Evolutionary conservation across 371 early-diverging fungal species (phyloP), one percentile per base, ranked within the genome.

Genomic region (Rhizopus sp.): DNA sequence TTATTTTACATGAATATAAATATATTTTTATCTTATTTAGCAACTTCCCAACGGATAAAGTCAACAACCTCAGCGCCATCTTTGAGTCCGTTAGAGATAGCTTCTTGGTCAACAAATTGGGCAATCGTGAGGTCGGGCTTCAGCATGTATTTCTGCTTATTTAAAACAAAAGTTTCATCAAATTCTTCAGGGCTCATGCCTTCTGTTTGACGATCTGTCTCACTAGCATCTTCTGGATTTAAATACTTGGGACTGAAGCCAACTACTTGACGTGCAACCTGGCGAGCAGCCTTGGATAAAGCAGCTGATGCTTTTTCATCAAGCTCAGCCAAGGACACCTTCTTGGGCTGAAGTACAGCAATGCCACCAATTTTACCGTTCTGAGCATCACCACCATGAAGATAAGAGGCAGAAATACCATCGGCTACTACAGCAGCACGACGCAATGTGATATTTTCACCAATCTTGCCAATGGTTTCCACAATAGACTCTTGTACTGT

Each of bases 361-460:
- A 92, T 62, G 32, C 86, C 89, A 35, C 85, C 92, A 62, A 90
- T 84, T 72, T 81, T 81, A 17, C 85, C 83, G 2, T 83, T 75
- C 17, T 60, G 55, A 15, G 80, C 80, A 45, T 83, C 85, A 34
- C 85, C 89, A 60, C 88, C 87, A 55, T 91, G 94, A 13, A 82
- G 80, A 53, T 88, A 89, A 0, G 70, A 83, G 42, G 87, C 88
- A 16, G 71, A 61, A 3, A 70, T 64, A 40, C 68, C 74, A 13
- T 59, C 56, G 7, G 61, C 50, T 12, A 87, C 80, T 4, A 81
- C 62, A 4, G 83, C 79, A 9, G 84, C 91, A 17, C 92, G 83
- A 35, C 95, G 90, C 51, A 95, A 63, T 9, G 80, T 75, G 44
- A 95, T 89, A 56, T 95, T 95, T 60, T 96, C 96, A 17, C 93